Evolutionary conservation across 2,329 filamentous ascomycete genomes (phyloP).

Genomic region (Penicillium brasilianum): DNA sequence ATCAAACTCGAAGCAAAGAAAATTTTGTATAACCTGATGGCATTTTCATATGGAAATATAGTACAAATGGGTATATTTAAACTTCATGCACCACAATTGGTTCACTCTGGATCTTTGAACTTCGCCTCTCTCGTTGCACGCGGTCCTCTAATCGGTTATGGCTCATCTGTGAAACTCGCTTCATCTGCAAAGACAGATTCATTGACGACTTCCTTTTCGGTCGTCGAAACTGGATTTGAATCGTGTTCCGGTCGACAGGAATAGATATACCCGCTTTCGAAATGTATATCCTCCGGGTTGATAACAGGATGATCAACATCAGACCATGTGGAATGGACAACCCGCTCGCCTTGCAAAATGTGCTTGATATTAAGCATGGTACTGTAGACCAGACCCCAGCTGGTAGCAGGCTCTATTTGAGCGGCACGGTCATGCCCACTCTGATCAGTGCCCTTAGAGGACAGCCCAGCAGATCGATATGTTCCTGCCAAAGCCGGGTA

Average conservation of each 20-base stretch:
- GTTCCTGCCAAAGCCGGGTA: background rate
- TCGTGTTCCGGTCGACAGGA: background rate
- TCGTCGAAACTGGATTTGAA: background rate
- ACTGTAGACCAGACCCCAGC: background rate
- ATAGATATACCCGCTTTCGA: background rate
- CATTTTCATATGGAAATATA: background rate
- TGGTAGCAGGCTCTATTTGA: background rate
- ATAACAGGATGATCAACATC: background rate
- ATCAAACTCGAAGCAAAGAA: background rate
- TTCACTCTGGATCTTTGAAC: background rate
- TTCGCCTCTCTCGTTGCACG: background rate
- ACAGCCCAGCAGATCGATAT: background rate
- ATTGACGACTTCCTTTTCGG: background rate
- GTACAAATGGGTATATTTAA: background rate
- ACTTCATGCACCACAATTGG: background rate
- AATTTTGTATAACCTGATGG: background rate
- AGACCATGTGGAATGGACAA: background rate
- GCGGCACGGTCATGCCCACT: background rate
- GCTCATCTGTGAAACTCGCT: background rate
- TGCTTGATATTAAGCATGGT: background rate
- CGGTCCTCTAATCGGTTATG: background rate
- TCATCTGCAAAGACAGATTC: background rate
- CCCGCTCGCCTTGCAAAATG: background rate
- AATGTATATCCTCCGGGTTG: background rate
- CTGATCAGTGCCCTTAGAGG: background rate